A percentile compares a stretch with the other conserved stretches of the same genome.
Evolutionary conservation across 306 rosid species (phyloP).

Genomic region (Vigna reflexopilosa): DNA sequence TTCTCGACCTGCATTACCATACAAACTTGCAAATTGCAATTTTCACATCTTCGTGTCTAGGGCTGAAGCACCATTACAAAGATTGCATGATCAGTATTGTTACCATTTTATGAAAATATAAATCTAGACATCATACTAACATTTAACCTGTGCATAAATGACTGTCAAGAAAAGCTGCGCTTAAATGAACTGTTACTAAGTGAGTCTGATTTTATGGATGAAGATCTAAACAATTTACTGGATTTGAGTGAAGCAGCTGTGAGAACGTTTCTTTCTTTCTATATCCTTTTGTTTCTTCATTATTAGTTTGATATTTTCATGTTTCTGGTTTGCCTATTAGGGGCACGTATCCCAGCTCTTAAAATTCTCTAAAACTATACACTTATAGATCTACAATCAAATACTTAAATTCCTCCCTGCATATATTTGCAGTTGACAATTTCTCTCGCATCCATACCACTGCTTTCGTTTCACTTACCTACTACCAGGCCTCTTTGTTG

Average conservation of each 20-base stretch:
- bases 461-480: slow-evolving; percentile 25
- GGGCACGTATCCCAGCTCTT: slow-evolving; percentile 10
- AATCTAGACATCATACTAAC: too few relatives aligned
- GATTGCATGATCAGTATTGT: slow-evolving; percentile 1
- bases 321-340: slow-evolving; percentile 34
- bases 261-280: too few relatives aligned
- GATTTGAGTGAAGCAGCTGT: too few relatives aligned
- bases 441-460: slow-evolving; percentile 26
- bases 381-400: not conserved
- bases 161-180: too few relatives aligned
- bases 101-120: slow-evolving; percentile 7
- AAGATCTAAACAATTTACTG: not conserved
- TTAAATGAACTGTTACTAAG: not conserved
- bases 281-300: too few relatives aligned
- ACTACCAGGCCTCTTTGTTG: slow-evolving; percentile 25
- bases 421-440: slow-evolving; percentile 6
- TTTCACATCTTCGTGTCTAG: not conserved
- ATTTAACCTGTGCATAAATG: too few relatives aligned
- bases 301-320: not conserved
- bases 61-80: not conserved
- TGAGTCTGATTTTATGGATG: slow-evolving; percentile 5
- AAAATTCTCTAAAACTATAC: slow-evolving; percentile 14
- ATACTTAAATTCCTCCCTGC: slow-evolving; percentile 11
- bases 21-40: slow-evolving; percentile 15
- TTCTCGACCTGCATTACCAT: not conserved